Conservation (phyloP, 2,329 filamentous ascomycete species). For the Sclerotinia sclerotiorum region DNA sequence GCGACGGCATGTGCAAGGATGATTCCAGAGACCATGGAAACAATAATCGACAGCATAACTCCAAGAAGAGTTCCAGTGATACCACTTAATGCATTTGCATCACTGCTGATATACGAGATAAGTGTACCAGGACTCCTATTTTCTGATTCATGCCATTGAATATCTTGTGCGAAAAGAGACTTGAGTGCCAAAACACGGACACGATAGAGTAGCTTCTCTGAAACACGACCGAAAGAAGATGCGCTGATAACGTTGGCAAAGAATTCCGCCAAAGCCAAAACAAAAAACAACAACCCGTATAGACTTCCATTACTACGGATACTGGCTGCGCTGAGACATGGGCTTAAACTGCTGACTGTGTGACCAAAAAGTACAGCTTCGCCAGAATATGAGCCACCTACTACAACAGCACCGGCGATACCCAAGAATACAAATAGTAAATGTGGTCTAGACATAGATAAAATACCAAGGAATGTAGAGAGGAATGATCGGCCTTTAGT, state of each 20-base stretch:
- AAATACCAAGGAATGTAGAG: conserved; percentile 16
- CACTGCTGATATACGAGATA: conserved; percentile 67
- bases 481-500: neutral
- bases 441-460: conserved; percentile 19
- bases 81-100: conserved; percentile 64
- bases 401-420: conserved; percentile 44
- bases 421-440: conserved; percentile 8
- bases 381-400: conserved; percentile 54
- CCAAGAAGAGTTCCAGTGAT: conserved; percentile 70
- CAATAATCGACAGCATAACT: conserved; percentile 63
- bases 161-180: conserved; percentile 62
- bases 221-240: conserved; percentile 53
- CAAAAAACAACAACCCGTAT: conserved; percentile 48
- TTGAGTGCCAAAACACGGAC: conserved; percentile 54
- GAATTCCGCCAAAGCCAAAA: conserved; percentile 56
- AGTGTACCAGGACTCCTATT: conserved; percentile 61
- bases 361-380: conserved; percentile 58
- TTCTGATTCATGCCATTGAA: conserved; percentile 70
- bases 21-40: conserved; percentile 68
- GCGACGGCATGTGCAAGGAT: conserved; percentile 68
- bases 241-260: conserved; percentile 61
- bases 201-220: conserved; percentile 64
- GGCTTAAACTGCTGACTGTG: conserved; percentile 52
- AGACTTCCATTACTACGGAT: conserved; percentile 40
- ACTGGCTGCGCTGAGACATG: conserved; percentile 41